Conservation (phyloP, 805 yeast genomes). For the Lipomyces yamadae region DNA sequence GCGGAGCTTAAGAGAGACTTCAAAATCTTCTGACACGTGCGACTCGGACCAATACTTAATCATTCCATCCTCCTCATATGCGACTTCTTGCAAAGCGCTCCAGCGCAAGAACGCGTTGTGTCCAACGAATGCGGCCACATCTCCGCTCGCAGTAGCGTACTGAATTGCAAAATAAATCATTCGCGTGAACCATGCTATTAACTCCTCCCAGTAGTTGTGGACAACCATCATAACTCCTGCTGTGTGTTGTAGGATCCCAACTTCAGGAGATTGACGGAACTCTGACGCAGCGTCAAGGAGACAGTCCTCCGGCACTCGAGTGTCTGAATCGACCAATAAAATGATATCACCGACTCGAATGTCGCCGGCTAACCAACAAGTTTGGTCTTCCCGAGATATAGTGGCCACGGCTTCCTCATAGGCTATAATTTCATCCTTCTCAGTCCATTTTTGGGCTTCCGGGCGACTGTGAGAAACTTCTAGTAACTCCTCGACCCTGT, state of each 20-base stretch:
- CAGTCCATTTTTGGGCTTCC: conserved; percentile 26
- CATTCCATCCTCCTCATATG: conserved; percentile 25
- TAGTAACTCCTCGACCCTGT: conserved; percentile 27
- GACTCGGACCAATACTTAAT: conserved; percentile 32
- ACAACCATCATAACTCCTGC: conserved; percentile 35
- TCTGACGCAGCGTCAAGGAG: conserved; percentile 35
- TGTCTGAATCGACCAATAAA: conserved; percentile 31
- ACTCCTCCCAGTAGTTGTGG: conserved; percentile 30
- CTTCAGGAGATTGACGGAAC: conserved; percentile 30
- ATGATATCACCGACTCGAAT: conserved; percentile 34
- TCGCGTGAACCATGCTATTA: conserved; percentile 34
- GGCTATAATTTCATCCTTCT: conserved; percentile 20
- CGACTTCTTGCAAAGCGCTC: conserved; percentile 33
- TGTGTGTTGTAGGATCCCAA: conserved; percentile 29
- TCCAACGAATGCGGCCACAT: conserved; percentile 34
- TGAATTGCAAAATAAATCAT: conserved; percentile 33
- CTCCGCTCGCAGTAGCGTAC: conserved; percentile 33
- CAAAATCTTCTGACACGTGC: conserved; percentile 36
- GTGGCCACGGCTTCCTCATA: conserved; percentile 22
- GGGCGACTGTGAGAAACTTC: conserved; percentile 22
- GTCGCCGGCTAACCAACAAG: conserved; percentile 31
- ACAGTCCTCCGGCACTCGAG: conserved; percentile 35
- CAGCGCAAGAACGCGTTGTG: conserved; percentile 35
- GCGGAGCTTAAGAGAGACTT: conserved; percentile 31
- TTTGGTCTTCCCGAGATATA: conserved; percentile 5